phyloP scores from a whole-genome alignment of 106 monocot species.

The Posidonia australis region DNA sequence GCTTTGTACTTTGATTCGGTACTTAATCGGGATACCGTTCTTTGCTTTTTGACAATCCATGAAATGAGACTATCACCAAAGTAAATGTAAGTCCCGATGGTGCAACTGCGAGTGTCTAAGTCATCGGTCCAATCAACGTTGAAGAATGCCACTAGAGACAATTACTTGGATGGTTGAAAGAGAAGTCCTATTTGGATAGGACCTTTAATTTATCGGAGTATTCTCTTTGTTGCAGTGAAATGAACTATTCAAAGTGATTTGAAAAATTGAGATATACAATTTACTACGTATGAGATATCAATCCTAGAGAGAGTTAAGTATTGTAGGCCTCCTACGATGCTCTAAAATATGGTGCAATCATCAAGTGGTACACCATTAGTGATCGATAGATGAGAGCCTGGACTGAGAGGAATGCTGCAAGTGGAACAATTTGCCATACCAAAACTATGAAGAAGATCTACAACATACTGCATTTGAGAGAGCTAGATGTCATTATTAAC shows the following conservation, averaged over 20 bases:
- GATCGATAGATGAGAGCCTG: too few relatives aligned
- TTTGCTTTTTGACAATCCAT: slow-evolving; percentile 9
- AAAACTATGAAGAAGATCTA: too few relatives aligned
- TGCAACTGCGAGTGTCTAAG: neutral
- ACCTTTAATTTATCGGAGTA: neutral
- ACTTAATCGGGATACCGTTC: neutral
- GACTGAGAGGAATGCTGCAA: too few relatives aligned
- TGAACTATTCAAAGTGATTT: neutral
- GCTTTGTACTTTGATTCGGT: neutral
- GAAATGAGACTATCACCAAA: slow-evolving; percentile 3
- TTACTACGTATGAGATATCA: neutral
- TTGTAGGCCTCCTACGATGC: too few relatives aligned
- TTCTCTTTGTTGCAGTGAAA: neutral
- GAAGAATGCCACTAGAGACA: neutral
- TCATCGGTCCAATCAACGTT: neutral
- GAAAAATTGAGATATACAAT: neutral
- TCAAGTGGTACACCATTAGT: too few relatives aligned
- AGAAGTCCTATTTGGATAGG: neutral
- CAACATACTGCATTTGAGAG: too few relatives aligned
- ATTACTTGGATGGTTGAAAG: neutral
- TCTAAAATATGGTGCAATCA: too few relatives aligned
- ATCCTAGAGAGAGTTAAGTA: too few relatives aligned
- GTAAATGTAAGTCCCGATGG: neutral
- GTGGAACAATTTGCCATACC: too few relatives aligned
- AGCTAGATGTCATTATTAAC: neutral